Conservation (phyloP, 768 basidiomycete species). For the Pleurotus salmoneostramineus region DNA sequence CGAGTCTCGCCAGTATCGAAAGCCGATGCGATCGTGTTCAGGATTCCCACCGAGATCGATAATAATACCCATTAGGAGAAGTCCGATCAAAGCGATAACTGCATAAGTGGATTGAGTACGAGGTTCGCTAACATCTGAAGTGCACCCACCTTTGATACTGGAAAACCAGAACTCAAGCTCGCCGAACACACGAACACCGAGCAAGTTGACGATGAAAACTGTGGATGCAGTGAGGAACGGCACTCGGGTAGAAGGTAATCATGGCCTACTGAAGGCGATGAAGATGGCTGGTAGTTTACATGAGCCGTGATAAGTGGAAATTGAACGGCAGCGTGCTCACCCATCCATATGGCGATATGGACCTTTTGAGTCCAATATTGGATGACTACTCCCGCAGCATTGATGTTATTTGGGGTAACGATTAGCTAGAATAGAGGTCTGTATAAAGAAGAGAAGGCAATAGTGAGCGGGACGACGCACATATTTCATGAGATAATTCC, state of each 20-base stretch:
- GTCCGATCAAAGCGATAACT: slow-evolving; percentile 44
- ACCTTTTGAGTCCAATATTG: slow-evolving; percentile 43
- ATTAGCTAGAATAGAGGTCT: slow-evolving; percentile 37
- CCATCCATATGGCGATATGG: slow-evolving; percentile 50
- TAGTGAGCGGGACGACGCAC: slow-evolving; percentile 20
- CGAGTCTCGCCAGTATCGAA: slow-evolving; percentile 44
- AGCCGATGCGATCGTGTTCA: slow-evolving; percentile 42
- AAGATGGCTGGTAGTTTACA: slow-evolving; percentile 39
- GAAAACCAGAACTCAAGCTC: slow-evolving; percentile 77
- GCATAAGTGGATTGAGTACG: neutral
- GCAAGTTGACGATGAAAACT: slow-evolving; percentile 55
- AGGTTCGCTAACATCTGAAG: neutral
- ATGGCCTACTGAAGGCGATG: slow-evolving; percentile 48
- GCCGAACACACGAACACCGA: slow-evolving; percentile 65
- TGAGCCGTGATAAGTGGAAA: slow-evolving; percentile 6
- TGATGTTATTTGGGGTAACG: slow-evolving; percentile 64
- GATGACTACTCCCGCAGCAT: slow-evolving; percentile 53
- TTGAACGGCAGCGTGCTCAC: slow-evolving; percentile 31
- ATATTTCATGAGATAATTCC: slow-evolving; percentile 60
- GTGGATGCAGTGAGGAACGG: neutral
- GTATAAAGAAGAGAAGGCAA: neutral
- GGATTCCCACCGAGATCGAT: slow-evolving; percentile 59
- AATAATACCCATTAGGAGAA: slow-evolving; percentile 58
- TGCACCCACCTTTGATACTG: slow-evolving; percentile 56
- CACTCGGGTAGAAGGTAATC: neutral